phyloP scores from a whole-genome alignment of 805 yeast species.

The Myxozyma nipponensis region DNA sequence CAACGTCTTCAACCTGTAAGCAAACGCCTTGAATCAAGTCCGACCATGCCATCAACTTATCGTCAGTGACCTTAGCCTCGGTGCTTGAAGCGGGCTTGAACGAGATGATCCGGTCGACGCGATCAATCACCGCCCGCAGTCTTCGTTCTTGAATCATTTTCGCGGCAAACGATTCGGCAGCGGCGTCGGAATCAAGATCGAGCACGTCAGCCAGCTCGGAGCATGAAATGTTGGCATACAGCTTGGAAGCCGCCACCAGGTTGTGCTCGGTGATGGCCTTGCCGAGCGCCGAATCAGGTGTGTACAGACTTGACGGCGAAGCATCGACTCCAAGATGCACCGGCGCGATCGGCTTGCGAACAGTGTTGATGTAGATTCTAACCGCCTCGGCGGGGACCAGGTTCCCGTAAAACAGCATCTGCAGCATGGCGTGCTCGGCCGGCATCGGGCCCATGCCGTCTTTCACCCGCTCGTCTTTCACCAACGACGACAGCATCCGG shows the following conservation, averaged over 20 bases:
- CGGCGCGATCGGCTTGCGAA: conserved; percentile 7
- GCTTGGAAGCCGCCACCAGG: conserved; percentile 34
- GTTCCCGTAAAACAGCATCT: conserved; percentile 32
- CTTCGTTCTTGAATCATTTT: conserved; percentile 35
- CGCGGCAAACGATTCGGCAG: conserved; percentile 33
- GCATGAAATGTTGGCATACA: conserved; percentile 33
- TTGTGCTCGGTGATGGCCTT: conserved; percentile 37
- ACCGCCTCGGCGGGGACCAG: conserved; percentile 32
- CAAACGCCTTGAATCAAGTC: conserved; percentile 25
- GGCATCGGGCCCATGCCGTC: conserved; percentile 12
- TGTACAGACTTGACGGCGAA: conserved; percentile 6
- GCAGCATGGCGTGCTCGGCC: conserved; percentile 27
- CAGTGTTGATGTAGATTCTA: conserved; percentile 20
- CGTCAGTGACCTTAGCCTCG: neutral
- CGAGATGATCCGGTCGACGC: conserved; percentile 30
- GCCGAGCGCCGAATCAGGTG: conserved; percentile 30
- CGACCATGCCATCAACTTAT: conserved; percentile 19
- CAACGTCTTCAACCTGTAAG: conserved; percentile 29
- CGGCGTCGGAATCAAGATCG: conserved; percentile 25
- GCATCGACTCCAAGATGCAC: conserved; percentile 7
- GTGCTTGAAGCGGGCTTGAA: conserved; percentile 13
- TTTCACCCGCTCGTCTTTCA: conserved; percentile 31
- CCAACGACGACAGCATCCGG: conserved; percentile 30
- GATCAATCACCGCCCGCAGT: conserved; percentile 35
- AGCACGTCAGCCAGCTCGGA: conserved; percentile 31